These are phyloP conservation scores for Cystoisospora suis DNA, from an alignment of 169 alveolate species.

Conservation along the genomic window DNA sequence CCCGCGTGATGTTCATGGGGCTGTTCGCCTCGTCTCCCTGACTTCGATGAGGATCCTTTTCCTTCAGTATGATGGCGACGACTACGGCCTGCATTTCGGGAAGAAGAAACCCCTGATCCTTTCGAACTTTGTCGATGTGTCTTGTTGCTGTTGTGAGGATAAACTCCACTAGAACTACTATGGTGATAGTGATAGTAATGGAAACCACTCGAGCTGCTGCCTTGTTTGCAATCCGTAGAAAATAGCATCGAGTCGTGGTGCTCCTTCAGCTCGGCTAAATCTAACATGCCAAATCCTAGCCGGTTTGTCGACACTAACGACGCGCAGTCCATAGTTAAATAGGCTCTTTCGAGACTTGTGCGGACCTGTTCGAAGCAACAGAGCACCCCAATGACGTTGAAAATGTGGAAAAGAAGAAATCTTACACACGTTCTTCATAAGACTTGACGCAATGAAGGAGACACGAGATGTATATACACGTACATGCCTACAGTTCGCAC, in stretches of 20 bases:
- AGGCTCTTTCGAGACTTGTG: constrained; percentile 54
- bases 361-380: constrained; percentile 42
- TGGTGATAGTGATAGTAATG: too few relatives aligned
- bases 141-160: too few relatives aligned
- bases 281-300: constrained; percentile 63
- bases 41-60: too few relatives aligned
- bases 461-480: not conserved
- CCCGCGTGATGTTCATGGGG: not conserved
- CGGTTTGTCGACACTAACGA: constrained; percentile 63
- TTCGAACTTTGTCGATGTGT: too few relatives aligned
- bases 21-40: not conserved
- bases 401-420: not conserved
- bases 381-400: not conserved
- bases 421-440: not conserved
- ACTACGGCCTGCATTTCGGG: too few relatives aligned
- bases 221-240: too few relatives aligned
- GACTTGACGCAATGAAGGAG: not conserved
- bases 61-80: too few relatives aligned
- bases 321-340: constrained; percentile 60
- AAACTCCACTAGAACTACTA: too few relatives aligned
- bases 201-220: too few relatives aligned
- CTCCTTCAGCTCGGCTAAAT: constrained; percentile 56
- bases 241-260: too few relatives aligned
- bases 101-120: too few relatives aligned
- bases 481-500: not conserved